These are phyloP conservation scores for Starmerella gropengiesseri DNA, from an alignment of 805 yeast genomes.

Conservation along the genomic window DNA sequence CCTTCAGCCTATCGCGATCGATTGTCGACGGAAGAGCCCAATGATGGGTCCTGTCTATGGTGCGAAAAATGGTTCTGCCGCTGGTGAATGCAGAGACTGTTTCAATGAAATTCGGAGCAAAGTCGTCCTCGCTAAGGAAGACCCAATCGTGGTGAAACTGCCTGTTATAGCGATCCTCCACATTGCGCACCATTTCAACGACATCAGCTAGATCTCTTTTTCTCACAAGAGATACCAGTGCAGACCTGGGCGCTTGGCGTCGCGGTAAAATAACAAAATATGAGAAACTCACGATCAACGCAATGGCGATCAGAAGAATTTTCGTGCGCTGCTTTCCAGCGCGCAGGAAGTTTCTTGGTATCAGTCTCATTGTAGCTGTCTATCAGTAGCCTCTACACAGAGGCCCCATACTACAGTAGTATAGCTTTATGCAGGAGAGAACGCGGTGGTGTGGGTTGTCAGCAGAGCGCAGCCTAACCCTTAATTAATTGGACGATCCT, in stretches of 20 bases:
- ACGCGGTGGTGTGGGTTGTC: no score
- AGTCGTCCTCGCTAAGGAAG: constrained; percentile 71
- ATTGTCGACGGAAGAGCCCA: constrained; percentile 62
- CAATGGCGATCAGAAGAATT: no score
- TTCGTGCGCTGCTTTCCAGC: no score
- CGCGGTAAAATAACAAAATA: background rate
- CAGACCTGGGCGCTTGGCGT: constrained; percentile 6
- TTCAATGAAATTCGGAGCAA: constrained; percentile 50
- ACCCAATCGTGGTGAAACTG: constrained; percentile 93
- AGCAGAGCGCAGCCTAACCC: no score
- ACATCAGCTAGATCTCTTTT: constrained; percentile 8
- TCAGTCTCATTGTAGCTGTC: no score
- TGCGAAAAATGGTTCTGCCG: constrained; percentile 63
- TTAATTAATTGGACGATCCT: no score
- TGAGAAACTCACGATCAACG: background rate
- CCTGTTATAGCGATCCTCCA: constrained; percentile 84
- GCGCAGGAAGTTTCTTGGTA: no score
- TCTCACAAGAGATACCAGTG: constrained; percentile 15
- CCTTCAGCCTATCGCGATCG: constrained; percentile 64
- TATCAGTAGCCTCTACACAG: no score
- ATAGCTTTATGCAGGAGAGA: no score
- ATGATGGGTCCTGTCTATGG: constrained; percentile 37
- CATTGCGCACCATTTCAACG: constrained; percentile 30
- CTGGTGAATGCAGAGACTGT: constrained; percentile 43
- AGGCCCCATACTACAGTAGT: no score